Evolutionary conservation across 345 rosid species (phyloP).

Genomic region (Populus deltoides): DNA sequence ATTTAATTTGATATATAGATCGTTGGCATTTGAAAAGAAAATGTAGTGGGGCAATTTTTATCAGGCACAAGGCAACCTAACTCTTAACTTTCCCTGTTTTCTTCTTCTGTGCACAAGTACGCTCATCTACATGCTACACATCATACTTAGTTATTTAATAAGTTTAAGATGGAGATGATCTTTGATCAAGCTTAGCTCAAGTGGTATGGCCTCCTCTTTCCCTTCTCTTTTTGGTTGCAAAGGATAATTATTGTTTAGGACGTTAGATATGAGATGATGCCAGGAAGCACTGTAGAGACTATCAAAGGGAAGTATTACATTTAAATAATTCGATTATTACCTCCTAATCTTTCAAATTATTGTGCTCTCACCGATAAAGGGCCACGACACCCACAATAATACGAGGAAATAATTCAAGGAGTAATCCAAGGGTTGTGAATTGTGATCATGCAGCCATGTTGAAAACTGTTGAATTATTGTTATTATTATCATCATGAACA

Average conservation of each 20-base stretch:
- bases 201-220: neutral
- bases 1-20: neutral
- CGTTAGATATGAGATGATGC: neutral
- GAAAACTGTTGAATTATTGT: neutral
- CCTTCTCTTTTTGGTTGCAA: neutral
- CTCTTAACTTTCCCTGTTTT: neutral
- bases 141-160: neutral
- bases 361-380: slow-evolving; percentile 1
- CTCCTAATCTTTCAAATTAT: slow-evolving; percentile 16
- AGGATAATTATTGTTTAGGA: neutral
- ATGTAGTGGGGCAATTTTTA: neutral
- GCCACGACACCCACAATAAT: neutral
- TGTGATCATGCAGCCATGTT: slow-evolving; percentile 23
- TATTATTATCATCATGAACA: slow-evolving; percentile 17
- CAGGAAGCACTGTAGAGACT: neutral
- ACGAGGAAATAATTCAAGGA: neutral
- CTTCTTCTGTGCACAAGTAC: neutral
- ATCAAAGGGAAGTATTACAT: neutral
- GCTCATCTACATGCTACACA: neutral
- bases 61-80: neutral
- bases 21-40: neutral
- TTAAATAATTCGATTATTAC: slow-evolving; percentile 12
- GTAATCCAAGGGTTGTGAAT: slow-evolving; percentile 21
- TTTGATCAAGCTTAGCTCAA: neutral
- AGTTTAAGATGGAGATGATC: neutral